Evolutionary conservation across 495 filamentous ascomycete species (phyloP).

Genomic region (Penicillium lividum): DNA sequence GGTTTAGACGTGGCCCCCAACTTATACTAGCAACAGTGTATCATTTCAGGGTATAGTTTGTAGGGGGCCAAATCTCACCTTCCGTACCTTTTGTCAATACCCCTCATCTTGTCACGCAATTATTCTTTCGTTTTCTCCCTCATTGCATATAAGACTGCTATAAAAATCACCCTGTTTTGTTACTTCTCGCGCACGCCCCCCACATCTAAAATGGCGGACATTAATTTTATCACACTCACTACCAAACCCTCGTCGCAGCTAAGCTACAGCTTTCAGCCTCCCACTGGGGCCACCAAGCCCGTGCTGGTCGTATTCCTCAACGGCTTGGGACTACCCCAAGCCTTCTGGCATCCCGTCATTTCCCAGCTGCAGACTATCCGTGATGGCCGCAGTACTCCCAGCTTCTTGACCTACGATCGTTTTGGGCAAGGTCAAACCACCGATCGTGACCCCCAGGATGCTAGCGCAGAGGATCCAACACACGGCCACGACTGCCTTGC

Average conservation of each 20-base stretch:
- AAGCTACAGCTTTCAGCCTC: slow-evolving; percentile 26
- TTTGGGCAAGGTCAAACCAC: slow-evolving; percentile 61
- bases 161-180: background rate
- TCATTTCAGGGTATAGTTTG: background rate
- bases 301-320: slow-evolving; percentile 62
- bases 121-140: background rate
- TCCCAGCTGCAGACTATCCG: slow-evolving; percentile 35
- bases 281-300: slow-evolving; percentile 18
- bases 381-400: slow-evolving; percentile 32
- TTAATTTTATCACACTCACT: slow-evolving; percentile 21
- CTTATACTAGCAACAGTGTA: no score
- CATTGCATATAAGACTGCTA: background rate
- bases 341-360: slow-evolving; percentile 51
- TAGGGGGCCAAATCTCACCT: background rate
- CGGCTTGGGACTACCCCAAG: slow-evolving; percentile 55
- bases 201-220: slow-evolving; percentile 14
- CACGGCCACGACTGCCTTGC: slow-evolving; percentile 55
- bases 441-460: slow-evolving; percentile 55
- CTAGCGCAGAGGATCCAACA: slow-evolving; percentile 34
- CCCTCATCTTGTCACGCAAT: background rate
- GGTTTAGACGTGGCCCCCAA: no score
- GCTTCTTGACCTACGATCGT: slow-evolving; percentile 63
- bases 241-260: slow-evolving; percentile 33
- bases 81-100: background rate
- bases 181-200: background rate